A percentile compares a stretch with the other conserved stretches of the same genome.
Conservation (phyloP, 257 asterid species). For the Gentiana straminea region DNA sequence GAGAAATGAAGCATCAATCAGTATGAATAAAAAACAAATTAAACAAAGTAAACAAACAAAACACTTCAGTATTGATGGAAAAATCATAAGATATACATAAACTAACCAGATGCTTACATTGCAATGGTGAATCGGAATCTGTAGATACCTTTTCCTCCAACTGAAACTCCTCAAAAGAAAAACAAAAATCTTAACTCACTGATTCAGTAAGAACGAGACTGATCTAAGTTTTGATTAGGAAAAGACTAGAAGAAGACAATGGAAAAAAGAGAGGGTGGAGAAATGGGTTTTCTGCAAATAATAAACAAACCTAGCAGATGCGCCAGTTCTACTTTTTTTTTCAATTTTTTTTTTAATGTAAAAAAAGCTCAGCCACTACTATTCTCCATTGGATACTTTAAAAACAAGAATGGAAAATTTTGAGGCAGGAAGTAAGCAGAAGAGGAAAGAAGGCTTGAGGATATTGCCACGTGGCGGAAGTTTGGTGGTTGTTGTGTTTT, state of each 20-base stretch:
- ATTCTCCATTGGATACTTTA: conserved; percentile 16
- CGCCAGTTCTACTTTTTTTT: conserved; percentile 14
- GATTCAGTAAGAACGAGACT: not conserved
- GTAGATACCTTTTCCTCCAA: conserved; percentile 7
- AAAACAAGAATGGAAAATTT: conserved; percentile 17
- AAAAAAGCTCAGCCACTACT: conserved; percentile 75
- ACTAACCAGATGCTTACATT: conserved; percentile 12
- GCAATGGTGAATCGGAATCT: conserved; percentile 31
- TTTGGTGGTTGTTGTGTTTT: conserved; percentile 23
- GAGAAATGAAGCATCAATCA: conserved; percentile 25
- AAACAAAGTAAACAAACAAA: not conserved
- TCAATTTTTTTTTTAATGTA: conserved; percentile 7
- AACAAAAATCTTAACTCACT: not conserved
- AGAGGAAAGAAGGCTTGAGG: conserved; percentile 14
- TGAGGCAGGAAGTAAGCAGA: conserved; percentile 49
- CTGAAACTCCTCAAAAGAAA: not conserved
- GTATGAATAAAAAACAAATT: conserved; percentile 10
- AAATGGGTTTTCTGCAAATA: not conserved
- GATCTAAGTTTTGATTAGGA: not conserved
- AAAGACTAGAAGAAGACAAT: conserved; percentile 3
- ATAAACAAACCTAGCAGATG: not conserved
- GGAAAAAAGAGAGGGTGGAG: conserved; percentile 7
- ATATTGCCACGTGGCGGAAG: conserved; percentile 36
- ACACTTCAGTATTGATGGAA: conserved; percentile 26
- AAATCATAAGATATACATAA: conserved; percentile 21